A percentile compares a stretch with the other conserved stretches of the same genome.
Conservation (phyloP, 140 eudicot species). For the Eryngium alpinum region DNA sequence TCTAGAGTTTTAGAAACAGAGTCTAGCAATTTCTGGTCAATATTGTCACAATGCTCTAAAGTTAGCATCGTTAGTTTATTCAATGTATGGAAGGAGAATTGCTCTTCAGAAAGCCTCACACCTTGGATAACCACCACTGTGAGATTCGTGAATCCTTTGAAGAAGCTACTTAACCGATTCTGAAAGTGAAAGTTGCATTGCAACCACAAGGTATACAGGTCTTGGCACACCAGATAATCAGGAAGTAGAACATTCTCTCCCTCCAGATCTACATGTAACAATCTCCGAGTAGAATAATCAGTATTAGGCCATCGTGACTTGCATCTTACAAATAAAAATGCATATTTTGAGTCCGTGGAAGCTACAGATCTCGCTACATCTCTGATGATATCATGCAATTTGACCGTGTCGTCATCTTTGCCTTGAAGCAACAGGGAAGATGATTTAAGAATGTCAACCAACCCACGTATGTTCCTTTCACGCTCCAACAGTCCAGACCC, state of each 20-base stretch:
- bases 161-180: neutral
- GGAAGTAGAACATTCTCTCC: neutral
- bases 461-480: neutral
- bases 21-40: neutral
- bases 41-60: neutral
- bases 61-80: neutral
- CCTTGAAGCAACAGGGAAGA: conserved; percentile 8
- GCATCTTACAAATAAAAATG: neutral
- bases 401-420: neutral
- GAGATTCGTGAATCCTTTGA: neutral
- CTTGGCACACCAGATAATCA: neutral
- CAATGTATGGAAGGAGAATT: neutral
- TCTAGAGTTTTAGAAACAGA: neutral
- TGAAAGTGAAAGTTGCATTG: neutral
- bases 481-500: neutral
- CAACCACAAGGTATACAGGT: neutral
- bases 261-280: neutral
- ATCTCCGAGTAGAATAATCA: too few relatives aligned
- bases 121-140: neutral
- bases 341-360: neutral
- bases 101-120: neutral
- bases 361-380: neutral
- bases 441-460: neutral
- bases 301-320: neutral
- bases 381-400: conserved; percentile 11